Evolutionary conservation across 305 asterid species (phyloP).

Genomic region (Coffea humblotiana): DNA sequence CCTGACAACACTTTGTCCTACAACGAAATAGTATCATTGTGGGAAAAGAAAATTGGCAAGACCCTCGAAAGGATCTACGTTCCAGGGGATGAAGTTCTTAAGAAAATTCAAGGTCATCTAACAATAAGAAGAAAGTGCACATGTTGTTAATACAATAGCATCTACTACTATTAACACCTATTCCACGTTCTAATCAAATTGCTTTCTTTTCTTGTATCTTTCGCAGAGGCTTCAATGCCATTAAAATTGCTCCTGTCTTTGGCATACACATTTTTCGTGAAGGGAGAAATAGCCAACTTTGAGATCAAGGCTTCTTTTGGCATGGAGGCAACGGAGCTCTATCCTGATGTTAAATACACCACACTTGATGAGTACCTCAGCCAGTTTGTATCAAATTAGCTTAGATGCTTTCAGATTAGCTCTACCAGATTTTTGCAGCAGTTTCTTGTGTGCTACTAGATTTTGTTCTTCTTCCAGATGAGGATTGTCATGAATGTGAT

Average conservation of each 20-base stretch:
- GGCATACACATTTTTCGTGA: conserved; percentile 39
- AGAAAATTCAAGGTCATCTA: conserved; percentile 41
- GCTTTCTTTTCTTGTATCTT: neutral
- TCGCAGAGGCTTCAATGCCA: conserved; percentile 44
- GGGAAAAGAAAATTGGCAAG: conserved; percentile 42
- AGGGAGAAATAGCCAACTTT: too few species aligned
- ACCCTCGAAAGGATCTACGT: conserved; percentile 32
- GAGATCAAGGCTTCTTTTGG: too few species aligned
- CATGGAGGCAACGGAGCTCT: too few species aligned
- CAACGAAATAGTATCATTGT: conserved; percentile 51
- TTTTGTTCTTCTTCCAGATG: too few species aligned
- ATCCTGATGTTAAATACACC: conserved; percentile 48
- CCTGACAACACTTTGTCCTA: conserved; percentile 44
- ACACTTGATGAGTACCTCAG: conserved; percentile 52
- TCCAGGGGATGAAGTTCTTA: conserved; percentile 44
- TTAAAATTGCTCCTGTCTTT: conserved; percentile 36
- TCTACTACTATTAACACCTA: too few species aligned
- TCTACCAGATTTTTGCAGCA: too few species aligned
- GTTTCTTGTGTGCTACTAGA: too few species aligned
- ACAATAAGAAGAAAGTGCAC: too few species aligned
- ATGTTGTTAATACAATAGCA: neutral
- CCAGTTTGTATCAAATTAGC: conserved; percentile 29
- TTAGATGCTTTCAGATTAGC: too few species aligned
- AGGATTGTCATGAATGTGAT: too few species aligned
- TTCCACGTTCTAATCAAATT: too few species aligned